Conservation (phyloP, 148 eudicot genomes). For the Dysphania ambrosioides region DNA sequence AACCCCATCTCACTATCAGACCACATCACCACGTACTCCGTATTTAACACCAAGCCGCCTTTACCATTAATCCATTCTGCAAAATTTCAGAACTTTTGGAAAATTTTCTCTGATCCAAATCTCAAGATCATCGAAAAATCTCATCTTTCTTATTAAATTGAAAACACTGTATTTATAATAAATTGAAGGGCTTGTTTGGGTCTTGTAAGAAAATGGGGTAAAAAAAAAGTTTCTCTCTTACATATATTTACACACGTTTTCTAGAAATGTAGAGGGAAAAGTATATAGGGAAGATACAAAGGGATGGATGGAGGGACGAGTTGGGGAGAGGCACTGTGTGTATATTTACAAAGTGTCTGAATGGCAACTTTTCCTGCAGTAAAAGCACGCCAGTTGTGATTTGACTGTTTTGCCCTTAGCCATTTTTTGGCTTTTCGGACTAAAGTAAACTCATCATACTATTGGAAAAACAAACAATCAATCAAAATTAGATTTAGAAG, state of each 20-base stretch:
- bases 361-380: constrained; percentile 34
- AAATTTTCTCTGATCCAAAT: constrained; percentile 25
- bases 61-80: constrained; percentile 29
- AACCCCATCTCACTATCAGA: constrained; percentile 26
- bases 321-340: constrained; percentile 26
- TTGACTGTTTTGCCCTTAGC: constrained; percentile 25
- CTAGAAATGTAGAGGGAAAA: constrained; percentile 12
- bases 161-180: background rate
- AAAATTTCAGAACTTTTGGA: constrained; percentile 12
- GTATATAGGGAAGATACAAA: background rate
- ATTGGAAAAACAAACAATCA: too few relatives aligned
- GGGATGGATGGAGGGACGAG: background rate
- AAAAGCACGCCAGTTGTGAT: constrained; percentile 30
- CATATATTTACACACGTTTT: constrained; percentile 11
- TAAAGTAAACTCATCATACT: too few relatives aligned
- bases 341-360: constrained; percentile 39
- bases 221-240: too few relatives aligned
- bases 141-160: constrained; percentile 12
- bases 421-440: background rate
- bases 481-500: too few relatives aligned
- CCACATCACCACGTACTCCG: constrained; percentile 18
- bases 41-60: constrained; percentile 50
- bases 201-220: too few relatives aligned
- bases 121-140: constrained; percentile 23
- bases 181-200: constrained; percentile 4